phyloP scores from a whole-genome alignment of 441 rosid genomes.

The Isatis lusitanica region DNA sequence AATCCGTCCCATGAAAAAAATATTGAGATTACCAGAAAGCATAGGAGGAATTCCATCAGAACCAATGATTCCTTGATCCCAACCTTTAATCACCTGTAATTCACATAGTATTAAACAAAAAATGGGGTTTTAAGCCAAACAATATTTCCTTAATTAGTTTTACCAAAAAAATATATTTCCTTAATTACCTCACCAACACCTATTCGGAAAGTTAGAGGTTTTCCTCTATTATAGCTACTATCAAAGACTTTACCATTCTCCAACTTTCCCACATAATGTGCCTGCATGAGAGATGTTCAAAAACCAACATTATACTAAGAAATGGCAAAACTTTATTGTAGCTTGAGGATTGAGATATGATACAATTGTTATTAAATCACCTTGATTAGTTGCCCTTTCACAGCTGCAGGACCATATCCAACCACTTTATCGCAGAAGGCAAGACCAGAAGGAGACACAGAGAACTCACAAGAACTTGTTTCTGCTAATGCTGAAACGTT shows the following conservation, averaged over 20 bases:
- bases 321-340: background rate
- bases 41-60: slow-evolving; percentile 87
- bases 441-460: slow-evolving; percentile 81
- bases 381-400: slow-evolving; percentile 85
- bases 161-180: no score
- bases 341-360: background rate
- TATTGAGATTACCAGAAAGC: slow-evolving; percentile 62
- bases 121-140: background rate
- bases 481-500: slow-evolving; percentile 43
- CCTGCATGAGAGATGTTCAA: slow-evolving; percentile 38
- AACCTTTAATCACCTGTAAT: slow-evolving; percentile 77
- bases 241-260: slow-evolving; percentile 85
- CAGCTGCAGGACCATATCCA: slow-evolving; percentile 74
- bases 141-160: slow-evolving; percentile 23
- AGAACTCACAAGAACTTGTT: slow-evolving; percentile 58
- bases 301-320: background rate
- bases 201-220: slow-evolving; percentile 72
- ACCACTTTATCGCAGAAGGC: slow-evolving; percentile 79
- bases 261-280: slow-evolving; percentile 84
- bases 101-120: background rate
- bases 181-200: slow-evolving; percentile 86
- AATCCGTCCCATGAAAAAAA: background rate
- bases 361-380: slow-evolving; percentile 26
- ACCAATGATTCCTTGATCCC: slow-evolving; percentile 89
- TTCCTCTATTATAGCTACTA: slow-evolving; percentile 88